Evolutionary conservation across 768 basidiomycete genomes (phyloP), one percentile per base, ranked within the genome.

Genomic region (Cantharellus anzutake): DNA sequence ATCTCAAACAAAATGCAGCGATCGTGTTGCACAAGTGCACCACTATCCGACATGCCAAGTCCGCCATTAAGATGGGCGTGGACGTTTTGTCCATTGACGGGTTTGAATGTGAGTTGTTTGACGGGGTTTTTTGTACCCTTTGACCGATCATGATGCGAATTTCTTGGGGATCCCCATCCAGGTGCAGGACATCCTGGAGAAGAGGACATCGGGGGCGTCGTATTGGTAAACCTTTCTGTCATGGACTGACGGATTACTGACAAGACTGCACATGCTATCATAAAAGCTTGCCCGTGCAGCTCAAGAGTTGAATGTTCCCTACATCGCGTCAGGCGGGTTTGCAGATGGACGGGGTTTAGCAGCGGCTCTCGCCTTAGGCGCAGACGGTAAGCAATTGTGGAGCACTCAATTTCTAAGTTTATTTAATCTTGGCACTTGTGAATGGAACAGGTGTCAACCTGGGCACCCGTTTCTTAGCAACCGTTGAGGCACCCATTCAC

Each of bases 101-200:
- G 0, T 86, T 93, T 62, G 90, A 93, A 75, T 93, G 89, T 86
- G 61, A 50, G 78, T 60, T 4, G 59, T 59, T 29, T 42, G 7
- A 57, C 14, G 11, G 14, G 1, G 14, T 37, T 11, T 14, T 35
- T 55, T 11, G 11, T 48, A 11, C 11, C 29, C 44, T 48, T 48
- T 29, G 20, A 29, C 20, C 20, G 20, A 29, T 29, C 20, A 29
- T 29, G 20, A 29, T 29, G 20, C 20, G 1, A 29, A 29, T 0
- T 29, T 29, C 20, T 29, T 29, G 20, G 20, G 11, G 7, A 29
- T 29, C 20, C 20, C 20, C 20, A 11, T 37, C n/a, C 66, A 90
- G 87, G 88, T 67, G 92, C 90, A 39, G 92, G 92, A 35, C 89
- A 92, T 70, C 90, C 90, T 16, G 93, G 93, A 62, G 93, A 96